phyloP scores from a whole-genome alignment of 2,329 filamentous ascomycete genomes.

The Endothia cerciana region DNA sequence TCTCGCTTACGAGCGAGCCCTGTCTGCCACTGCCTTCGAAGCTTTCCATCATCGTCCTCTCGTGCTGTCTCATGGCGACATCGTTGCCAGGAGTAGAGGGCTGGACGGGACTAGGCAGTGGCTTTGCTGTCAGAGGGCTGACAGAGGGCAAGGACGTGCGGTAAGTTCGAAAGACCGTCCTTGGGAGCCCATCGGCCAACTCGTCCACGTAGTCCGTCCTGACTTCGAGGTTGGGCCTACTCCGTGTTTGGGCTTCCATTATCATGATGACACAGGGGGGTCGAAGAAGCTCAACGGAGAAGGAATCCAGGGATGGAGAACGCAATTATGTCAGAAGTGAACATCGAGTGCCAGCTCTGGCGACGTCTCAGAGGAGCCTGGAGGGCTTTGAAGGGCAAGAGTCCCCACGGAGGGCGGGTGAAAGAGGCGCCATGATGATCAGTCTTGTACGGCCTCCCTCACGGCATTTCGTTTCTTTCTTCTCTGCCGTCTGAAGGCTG shows the following conservation, averaged over 20 bases:
- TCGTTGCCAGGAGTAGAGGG: constrained; percentile 38
- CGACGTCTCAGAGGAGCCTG: neutral
- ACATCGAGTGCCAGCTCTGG: constrained; percentile 5
- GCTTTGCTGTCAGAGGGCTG: constrained; percentile 38
- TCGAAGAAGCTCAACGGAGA: constrained; percentile 2
- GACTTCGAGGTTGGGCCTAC: constrained; percentile 41
- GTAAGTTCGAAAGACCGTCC: constrained; percentile 33
- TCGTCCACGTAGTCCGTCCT: constrained; percentile 35
- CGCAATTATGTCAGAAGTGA: neutral
- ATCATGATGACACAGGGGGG: constrained; percentile 17
- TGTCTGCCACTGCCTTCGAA: constrained; percentile 35
- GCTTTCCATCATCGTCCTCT: constrained; percentile 41
- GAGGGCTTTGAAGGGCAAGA: constrained; percentile 5
- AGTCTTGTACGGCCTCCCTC: constrained; percentile 10
- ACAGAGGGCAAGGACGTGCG: constrained; percentile 36
- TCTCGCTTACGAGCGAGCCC: constrained; percentile 20
- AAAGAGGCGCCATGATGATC: neutral
- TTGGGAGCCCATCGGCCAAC: constrained; percentile 33
- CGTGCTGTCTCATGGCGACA: constrained; percentile 41
- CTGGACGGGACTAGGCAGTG: constrained; percentile 42
- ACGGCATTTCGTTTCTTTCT: neutral
- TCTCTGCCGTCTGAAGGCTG: neutral
- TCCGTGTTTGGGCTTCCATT: constrained; percentile 38
- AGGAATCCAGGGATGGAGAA: neutral
- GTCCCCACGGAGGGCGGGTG: neutral